Evolutionary conservation across 2,329 filamentous ascomycete species (phyloP).

Genomic region (Pseudocercospora ulei): DNA sequence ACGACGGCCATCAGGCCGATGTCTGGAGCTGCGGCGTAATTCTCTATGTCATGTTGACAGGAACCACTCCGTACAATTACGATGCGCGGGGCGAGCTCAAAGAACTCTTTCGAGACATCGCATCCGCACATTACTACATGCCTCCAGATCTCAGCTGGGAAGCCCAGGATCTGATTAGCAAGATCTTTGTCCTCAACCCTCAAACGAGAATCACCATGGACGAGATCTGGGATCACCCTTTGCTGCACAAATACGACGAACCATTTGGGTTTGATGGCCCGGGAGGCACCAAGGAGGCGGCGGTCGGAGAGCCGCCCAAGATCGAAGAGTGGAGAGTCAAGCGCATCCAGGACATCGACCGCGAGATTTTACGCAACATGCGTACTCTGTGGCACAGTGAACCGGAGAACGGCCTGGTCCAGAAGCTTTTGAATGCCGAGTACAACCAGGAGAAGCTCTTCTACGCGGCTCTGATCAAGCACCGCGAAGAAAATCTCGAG

Average conservation of each 20-base stretch:
- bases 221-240: slow-evolving; percentile 74
- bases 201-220: slow-evolving; percentile 67
- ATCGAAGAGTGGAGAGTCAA: slow-evolving; percentile 55
- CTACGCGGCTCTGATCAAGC: slow-evolving; percentile 73
- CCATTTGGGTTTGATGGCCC: slow-evolving; percentile 59
- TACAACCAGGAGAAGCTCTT: slow-evolving; percentile 85
- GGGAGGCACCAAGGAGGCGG: slow-evolving; percentile 41
- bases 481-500: slow-evolving; percentile 74
- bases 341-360: slow-evolving; percentile 60
- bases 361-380: slow-evolving; percentile 73
- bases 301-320: slow-evolving; percentile 47
- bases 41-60: slow-evolving; percentile 76
- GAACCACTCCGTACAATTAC: slow-evolving; percentile 66
- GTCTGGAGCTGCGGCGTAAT: slow-evolving; percentile 93
- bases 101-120: slow-evolving; percentile 52
- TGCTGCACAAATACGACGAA: slow-evolving; percentile 70
- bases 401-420: slow-evolving; percentile 59
- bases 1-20: slow-evolving; percentile 77
- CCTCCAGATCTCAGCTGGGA: slow-evolving; percentile 50
- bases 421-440: slow-evolving; percentile 50
- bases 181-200: slow-evolving; percentile 71
- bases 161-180: slow-evolving; percentile 65
- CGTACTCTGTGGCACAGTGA: slow-evolving; percentile 86
- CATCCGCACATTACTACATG: slow-evolving; percentile 43
- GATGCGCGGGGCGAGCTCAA: slow-evolving; percentile 54